A percentile compares a stretch with the other conserved stretches of the same genome.
These are phyloP conservation scores for Fonsecaea nubica DNA, from an alignment of 2,329 filamentous ascomycete species.

Conservation along the genomic window DNA sequence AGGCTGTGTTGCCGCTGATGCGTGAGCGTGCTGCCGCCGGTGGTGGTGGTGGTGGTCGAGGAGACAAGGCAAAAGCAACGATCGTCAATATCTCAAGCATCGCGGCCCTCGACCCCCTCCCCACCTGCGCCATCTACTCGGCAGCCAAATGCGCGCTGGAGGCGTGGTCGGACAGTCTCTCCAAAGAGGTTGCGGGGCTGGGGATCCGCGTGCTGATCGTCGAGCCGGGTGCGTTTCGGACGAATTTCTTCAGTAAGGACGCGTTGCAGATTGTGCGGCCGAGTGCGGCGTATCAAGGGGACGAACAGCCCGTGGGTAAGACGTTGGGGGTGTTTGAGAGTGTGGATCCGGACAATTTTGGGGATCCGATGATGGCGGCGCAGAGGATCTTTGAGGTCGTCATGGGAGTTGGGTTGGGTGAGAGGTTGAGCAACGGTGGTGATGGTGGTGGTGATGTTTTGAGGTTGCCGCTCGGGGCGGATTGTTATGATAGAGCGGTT, in stretches of 20 bases:
- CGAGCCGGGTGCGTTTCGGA: constrained; percentile 53
- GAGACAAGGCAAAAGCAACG: no score
- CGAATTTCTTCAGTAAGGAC: constrained; percentile 48
- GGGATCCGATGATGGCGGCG: constrained; percentile 46
- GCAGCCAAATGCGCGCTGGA: constrained; percentile 52
- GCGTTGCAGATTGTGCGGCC: constrained; percentile 23
- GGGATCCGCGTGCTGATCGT: constrained; percentile 50
- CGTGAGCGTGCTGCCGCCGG: neutral
- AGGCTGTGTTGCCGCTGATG: constrained; percentile 34
- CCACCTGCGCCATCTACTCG: constrained; percentile 43
- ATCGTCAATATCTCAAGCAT: constrained; percentile 37
- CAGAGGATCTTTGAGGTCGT: constrained; percentile 49
- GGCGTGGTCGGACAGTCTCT: constrained; percentile 48
- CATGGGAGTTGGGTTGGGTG: constrained; percentile 44
- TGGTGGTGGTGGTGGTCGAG: no score
- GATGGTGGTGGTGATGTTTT: constrained; percentile 43
- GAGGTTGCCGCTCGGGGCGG: constrained; percentile 49
- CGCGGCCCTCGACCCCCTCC: constrained; percentile 37
- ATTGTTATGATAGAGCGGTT: constrained; percentile 43
- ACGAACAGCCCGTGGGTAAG: constrained; percentile 10
- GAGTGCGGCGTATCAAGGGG: constrained; percentile 16
- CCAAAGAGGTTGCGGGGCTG: constrained; percentile 47
- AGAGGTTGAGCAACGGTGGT: constrained; percentile 40
- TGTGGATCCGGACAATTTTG: constrained; percentile 40
- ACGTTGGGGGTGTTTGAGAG: constrained; percentile 32